phyloP scores from a whole-genome alignment of 176 grass and related monocot genomes.

The Metroxylon sagu region DNA sequence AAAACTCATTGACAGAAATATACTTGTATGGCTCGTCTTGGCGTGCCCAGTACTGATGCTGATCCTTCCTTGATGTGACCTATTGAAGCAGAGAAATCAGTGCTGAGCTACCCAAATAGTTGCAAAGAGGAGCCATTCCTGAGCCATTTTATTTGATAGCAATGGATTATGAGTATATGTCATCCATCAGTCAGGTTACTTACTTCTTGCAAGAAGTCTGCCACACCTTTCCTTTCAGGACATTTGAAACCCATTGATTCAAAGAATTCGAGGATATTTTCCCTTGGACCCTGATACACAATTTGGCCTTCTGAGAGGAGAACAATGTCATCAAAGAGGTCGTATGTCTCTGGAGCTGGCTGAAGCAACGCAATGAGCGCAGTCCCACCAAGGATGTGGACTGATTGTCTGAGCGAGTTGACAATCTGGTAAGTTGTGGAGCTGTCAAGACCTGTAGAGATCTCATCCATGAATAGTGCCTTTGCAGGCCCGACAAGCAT shows the following conservation, averaged over 20 bases:
- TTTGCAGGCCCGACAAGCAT: conserved; percentile 96
- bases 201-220: conserved; percentile 96
- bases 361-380: conserved; percentile 88
- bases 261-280: conserved; percentile 72
- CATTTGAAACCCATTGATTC: conserved; percentile 84
- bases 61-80: conserved; percentile 97
- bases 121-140: neutral
- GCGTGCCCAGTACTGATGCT: conserved; percentile 72
- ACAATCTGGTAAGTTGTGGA: conserved; percentile 89
- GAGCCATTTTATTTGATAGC: too few species aligned
- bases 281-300: conserved; percentile 85
- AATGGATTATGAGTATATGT: neutral
- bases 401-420: conserved; percentile 74
- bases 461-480: conserved; percentile 97
- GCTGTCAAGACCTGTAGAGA: conserved; percentile 87
- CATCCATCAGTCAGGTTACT: conserved; percentile 12
- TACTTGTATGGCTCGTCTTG: conserved; percentile 47
- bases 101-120: conserved; percentile 17
- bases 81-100: conserved; percentile 21
- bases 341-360: conserved; percentile 84
- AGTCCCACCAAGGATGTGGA: conserved; percentile 80
- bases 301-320: conserved; percentile 86
- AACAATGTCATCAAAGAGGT: conserved; percentile 79
- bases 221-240: conserved; percentile 82
- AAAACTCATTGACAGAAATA: conserved; percentile 69